phyloP scores from a whole-genome alignment of 23 red algal species.

The Gracilariopsis chorda region DNA sequence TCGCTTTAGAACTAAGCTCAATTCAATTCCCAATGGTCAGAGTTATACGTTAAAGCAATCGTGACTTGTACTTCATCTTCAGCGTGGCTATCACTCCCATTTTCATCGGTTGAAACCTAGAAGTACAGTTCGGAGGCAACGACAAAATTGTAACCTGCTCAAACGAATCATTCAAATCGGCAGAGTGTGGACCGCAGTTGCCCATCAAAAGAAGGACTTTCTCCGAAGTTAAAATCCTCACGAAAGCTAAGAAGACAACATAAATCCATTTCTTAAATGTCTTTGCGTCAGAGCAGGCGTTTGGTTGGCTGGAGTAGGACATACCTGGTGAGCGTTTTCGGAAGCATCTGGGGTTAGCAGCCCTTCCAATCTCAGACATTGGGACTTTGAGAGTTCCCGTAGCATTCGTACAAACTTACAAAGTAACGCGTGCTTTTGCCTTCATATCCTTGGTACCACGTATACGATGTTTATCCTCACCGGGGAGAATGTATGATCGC shows the following conservation, averaged over 20 bases:
- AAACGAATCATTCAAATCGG: too few species aligned
- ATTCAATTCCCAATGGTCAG: too few species aligned
- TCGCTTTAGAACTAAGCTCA: too few species aligned
- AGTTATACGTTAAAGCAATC: too few species aligned
- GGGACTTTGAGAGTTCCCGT: slow-evolving; percentile 8
- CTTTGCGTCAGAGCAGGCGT: neutral
- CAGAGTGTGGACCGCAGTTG: neutral
- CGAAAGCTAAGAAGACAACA: neutral
- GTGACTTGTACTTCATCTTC: too few species aligned
- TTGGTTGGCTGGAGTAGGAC: neutral
- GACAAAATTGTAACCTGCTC: too few species aligned
- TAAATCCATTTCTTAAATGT: slow-evolving; percentile 1
- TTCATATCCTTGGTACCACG: slow-evolving; percentile 10
- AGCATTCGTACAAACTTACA: slow-evolving; percentile 37
- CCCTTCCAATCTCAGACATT: slow-evolving; percentile 11
- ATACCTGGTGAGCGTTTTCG: neutral
- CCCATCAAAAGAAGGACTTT: neutral
- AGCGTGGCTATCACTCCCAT: too few species aligned
- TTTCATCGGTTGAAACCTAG: too few species aligned
- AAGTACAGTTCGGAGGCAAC: too few species aligned
- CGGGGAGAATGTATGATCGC: neutral
- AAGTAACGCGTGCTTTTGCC: slow-evolving; percentile 5
- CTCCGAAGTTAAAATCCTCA: neutral
- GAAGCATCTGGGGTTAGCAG: slow-evolving; percentile 6
- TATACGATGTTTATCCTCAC: neutral